Evolutionary conservation across 2,329 filamentous ascomycete genomes (phyloP), one percentile per base, ranked within the genome.

Genomic region (Xylaria sp.): DNA sequence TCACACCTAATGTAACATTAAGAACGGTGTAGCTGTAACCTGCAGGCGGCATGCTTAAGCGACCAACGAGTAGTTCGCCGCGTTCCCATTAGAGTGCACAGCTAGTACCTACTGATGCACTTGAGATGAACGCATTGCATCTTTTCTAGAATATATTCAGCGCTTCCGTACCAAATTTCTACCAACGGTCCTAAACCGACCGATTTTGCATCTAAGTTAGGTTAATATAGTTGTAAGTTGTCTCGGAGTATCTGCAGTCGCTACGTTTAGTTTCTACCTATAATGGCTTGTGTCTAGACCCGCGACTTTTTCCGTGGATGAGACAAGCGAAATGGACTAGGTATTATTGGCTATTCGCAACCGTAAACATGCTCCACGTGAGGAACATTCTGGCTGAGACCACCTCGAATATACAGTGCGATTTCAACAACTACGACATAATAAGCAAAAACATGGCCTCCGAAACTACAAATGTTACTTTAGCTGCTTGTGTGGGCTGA

Each of bases 371-470:
- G 15, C 25, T 46, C 43, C 12, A 20, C 8, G 12, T 34, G 7
- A 58, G 28, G 41, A 36, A 5, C 9, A 23, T 39, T 45, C 18
- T 39, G 30, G 30, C 36, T 36, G 39, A 25, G 20, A 41, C 61
- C 12, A 41, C 12, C 39, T 55, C 32, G 20, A 28, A 15, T 57
- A 28, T 57, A 36, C 25, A 3, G 13, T 13, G 25, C 34, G 13
- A 52, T 52, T 53, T 4, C 23, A 41, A 18, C 15, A n/a, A 36
- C 50, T 28, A 46, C 18, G 13, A 25, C 10, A 55, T 48, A 63
- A 30, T 67, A 67, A 67, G 59, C 56, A 55, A 43, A 15, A 25
- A 20, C 20, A 39, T 34, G 23, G 23, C 53, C 46, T 30, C 45
- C 41, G 10, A 53, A 36, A 10, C 15, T n/a, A 30, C 5, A 60